These are phyloP conservation scores for Auriscalpium orientale DNA, from an alignment of 768 basidiomycete genomes.

Conservation along the genomic window DNA sequence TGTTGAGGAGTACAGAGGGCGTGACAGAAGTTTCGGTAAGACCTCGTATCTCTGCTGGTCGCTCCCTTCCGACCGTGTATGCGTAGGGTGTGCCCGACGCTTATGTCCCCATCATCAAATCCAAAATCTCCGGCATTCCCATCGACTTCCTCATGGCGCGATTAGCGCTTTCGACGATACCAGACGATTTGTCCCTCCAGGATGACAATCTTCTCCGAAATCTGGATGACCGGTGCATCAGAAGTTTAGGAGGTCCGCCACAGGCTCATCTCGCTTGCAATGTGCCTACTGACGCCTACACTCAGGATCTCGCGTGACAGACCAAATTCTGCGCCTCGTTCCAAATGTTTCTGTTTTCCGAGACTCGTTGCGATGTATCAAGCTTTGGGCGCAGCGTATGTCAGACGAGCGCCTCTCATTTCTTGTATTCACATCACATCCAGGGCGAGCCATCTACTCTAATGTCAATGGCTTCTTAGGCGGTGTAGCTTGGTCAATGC, in stretches of 20 bases:
- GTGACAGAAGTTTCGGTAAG: conserved; percentile 80
- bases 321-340: conserved; percentile 90
- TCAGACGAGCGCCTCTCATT: conserved; percentile 8
- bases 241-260: conserved; percentile 80
- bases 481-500: conserved; percentile 97
- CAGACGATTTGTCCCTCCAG: conserved; percentile 82
- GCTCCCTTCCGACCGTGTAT: background rate
- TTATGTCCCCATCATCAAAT: conserved; percentile 91
- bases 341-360: conserved; percentile 93
- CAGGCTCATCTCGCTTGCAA: background rate
- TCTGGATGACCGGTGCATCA: conserved; percentile 88
- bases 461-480: conserved; percentile 98
- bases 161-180: conserved; percentile 78
- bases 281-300: background rate
- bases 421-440: background rate
- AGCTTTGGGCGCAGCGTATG: conserved; percentile 94
- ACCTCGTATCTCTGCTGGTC: background rate
- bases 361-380: conserved; percentile 90
- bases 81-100: conserved; percentile 90
- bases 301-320: conserved; percentile 88
- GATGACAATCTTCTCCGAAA: conserved; percentile 90
- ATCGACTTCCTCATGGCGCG: conserved; percentile 94
- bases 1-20: conserved; percentile 79
- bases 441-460: conserved; percentile 94
- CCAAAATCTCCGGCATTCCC: conserved; percentile 85